These are phyloP conservation scores for Rhodotorula sp. DNA, from an alignment of 1,284 basidiomycete genomes.

Conservation along the genomic window DNA sequence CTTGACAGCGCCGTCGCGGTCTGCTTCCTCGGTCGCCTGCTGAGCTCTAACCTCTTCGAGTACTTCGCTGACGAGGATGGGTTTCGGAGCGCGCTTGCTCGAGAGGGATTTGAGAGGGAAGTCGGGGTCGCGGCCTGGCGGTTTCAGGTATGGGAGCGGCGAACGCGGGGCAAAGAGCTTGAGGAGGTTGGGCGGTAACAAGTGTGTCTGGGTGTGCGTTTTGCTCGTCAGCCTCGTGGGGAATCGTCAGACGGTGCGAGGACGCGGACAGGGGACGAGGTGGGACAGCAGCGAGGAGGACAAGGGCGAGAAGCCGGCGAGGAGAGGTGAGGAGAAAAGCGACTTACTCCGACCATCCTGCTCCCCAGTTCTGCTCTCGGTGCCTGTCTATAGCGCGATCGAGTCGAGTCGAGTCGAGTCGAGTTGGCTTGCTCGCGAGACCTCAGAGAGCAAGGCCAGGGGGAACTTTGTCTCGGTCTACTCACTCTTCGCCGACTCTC, in stretches of 20 bases:
- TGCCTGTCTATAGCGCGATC: too few species aligned
- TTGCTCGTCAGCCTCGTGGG: not conserved
- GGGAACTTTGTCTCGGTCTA: too few species aligned
- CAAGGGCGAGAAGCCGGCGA: not conserved
- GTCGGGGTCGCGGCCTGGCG: slow-evolving; percentile 75
- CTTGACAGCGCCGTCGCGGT: slow-evolving; percentile 58
- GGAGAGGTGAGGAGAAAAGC: not conserved
- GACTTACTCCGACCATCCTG: slow-evolving; percentile 35
- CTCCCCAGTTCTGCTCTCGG: not conserved
- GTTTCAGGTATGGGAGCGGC: slow-evolving; percentile 76
- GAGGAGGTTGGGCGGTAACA: slow-evolving; percentile 87
- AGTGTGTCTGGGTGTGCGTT: slow-evolving; percentile 39
- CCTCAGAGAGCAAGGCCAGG: too few species aligned
- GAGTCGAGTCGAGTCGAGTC: too few species aligned
- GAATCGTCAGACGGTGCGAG: not conserved
- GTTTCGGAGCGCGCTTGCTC: slow-evolving; percentile 56
- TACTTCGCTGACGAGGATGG: slow-evolving; percentile 69
- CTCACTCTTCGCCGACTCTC: too few species aligned
- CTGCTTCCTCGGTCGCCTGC: slow-evolving; percentile 36
- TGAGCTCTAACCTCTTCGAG: slow-evolving; percentile 72
- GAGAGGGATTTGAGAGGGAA: slow-evolving; percentile 56
- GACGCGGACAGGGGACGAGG: not conserved
- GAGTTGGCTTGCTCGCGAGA: too few species aligned
- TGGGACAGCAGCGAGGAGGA: not conserved
- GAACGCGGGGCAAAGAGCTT: slow-evolving; percentile 91